These are phyloP conservation scores for Epichloe coenophiala DNA, from an alignment of 2,329 filamentous ascomycete species.

Conservation along the genomic window DNA sequence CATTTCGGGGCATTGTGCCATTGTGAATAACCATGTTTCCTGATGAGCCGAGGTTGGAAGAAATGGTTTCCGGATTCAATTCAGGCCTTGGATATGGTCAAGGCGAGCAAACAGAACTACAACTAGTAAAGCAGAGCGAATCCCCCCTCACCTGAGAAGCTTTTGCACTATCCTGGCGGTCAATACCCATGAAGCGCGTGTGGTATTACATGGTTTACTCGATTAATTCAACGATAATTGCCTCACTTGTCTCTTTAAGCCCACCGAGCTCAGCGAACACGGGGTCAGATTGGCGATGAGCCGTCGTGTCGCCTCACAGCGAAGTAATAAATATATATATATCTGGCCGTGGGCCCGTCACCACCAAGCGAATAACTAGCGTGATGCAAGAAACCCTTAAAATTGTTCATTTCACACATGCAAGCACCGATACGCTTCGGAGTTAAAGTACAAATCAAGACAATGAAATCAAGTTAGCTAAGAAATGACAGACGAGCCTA, in stretches of 20 bases:
- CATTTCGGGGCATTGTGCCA: neutral
- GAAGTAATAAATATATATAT: too few species aligned
- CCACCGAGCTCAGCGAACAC: too few species aligned
- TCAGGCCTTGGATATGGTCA: too few species aligned
- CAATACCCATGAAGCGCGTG: neutral
- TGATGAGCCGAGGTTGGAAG: too few species aligned
- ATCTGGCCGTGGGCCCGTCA: too few species aligned
- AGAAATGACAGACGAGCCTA: conserved; percentile 22
- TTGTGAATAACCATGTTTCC: too few species aligned
- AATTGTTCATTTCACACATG: neutral
- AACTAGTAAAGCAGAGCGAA: neutral
- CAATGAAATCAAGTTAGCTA: conserved; percentile 26
- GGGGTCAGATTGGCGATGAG: too few species aligned
- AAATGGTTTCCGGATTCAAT: neutral
- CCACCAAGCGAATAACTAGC: too few species aligned
- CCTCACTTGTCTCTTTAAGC: too few species aligned
- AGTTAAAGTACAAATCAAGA: conserved; percentile 10
- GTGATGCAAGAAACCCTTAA: too few species aligned
- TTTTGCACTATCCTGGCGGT: neutral
- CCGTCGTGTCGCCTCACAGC: too few species aligned
- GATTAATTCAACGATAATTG: too few species aligned
- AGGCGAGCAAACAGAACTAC: neutral
- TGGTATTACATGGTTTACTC: conserved; percentile 1
- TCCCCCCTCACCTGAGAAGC: neutral
- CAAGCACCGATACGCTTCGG: conserved; percentile 2